Evolutionary conservation across 495 filamentous ascomycete genomes (phyloP), one percentile per base, ranked within the genome.

Genomic region (Pseudoneurospora amorphoporcata): DNA sequence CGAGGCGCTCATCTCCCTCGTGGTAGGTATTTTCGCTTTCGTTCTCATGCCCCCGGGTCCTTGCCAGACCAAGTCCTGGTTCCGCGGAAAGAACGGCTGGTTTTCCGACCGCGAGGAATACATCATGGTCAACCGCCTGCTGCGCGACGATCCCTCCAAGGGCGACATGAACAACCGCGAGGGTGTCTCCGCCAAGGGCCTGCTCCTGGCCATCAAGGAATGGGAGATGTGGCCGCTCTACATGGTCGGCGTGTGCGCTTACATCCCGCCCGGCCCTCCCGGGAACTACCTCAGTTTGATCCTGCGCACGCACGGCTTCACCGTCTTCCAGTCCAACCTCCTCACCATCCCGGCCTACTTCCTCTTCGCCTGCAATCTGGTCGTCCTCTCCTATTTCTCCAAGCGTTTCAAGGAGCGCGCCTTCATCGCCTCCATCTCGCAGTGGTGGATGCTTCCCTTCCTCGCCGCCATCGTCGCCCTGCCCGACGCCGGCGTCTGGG

Each of bases 91-190:
- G 71, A 73, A 83, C 39, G 87, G 87, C 1, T 91, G 89, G 89
- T 90, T 90, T 75, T 85, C 77, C 0, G 87, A 88, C 6, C 84
- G 83, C n/a, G 88, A 90, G 73, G 88, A 86, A 41, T 73, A 73
- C 12, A 91, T 91, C 72, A 77, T 90, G 5, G 88, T 89, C 43
- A 91, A 91, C 75, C 84, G 89, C 0, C 80, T 91, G 17, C 79
- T 90, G 5, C 86, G 89, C 32, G 89, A 91, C 68, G 89, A 90
- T 74, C 88, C 89, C 17, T 84, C 83, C 69, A 91, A 90, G 77
- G 88, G 87, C 35, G 83, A 86, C 71, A 90, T 90, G 88, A 86
- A 90, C 80, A 91, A 90, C 73, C 77, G 80, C 3, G 82, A 89
- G 75, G 81, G 82, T 0, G 81, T 90, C 8, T 84, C 81, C 0